Base-by-base conservation (phyloP, 257 asterid species). In the Penstemon eatonii region DNA sequence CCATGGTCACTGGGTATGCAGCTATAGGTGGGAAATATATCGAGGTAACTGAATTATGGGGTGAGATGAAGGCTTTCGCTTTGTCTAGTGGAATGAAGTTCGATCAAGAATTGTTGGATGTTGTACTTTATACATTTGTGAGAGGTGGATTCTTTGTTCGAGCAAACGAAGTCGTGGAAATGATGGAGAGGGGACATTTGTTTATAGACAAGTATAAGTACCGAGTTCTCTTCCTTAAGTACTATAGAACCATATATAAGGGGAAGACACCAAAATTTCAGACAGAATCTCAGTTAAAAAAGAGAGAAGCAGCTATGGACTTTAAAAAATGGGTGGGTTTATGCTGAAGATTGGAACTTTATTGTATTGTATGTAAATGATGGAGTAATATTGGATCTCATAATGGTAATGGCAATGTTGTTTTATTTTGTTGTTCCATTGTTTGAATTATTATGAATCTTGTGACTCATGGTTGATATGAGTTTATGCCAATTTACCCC, bases 31-130 rank as follows among this genome's bases (percentile, higher is more conserved):
- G 95, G 56, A 89, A 93, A 67, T 90, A 90, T 59, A 75, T 78
- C 5, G 97, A 93, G 90, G 99, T 93, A 12, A 63, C 96, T 10
- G 96, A 90, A 64, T 72, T 93, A 46, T 93, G 99, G 99, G 96
- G 96, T 39, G 89, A 88, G 84, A 93, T 93, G 96, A 93, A 93
- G 79, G 72, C 94, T 7, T 44, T 86, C 68, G 83, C 85, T 36
- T 70, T 41, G 62, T 39, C 85, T 12, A 78, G 81, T 63, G 94
- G 95, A 33, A 87, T 88, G 97, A 77, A 79, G 81, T 88, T 90
- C 56, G 99, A 93, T 71, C 84, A 80, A 72, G 96, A 93, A 73
- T 80, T 93, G 50, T 71, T 90, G 89, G 97, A 93, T 76, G 80
- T 89, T 44, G 86, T 90, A 59, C 99, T 93, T 64, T 88, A 90